phyloP scores from a whole-genome alignment of 352 stramenopile genomes.

The Paralagenidium karlingii region DNA sequence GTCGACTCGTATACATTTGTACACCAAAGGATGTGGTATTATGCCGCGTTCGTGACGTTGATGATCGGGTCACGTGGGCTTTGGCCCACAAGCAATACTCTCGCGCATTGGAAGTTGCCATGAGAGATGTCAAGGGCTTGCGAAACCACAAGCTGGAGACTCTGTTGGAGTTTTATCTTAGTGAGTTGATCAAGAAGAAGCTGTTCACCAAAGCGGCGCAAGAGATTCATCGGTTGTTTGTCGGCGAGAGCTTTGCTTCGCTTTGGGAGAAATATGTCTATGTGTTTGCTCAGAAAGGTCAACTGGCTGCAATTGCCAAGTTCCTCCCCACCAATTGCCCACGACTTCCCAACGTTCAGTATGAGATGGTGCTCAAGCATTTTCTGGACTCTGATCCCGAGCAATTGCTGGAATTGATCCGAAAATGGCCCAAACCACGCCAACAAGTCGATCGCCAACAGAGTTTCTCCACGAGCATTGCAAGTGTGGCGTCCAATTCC shows the following conservation, averaged over 20 bases:
- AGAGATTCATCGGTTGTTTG: constrained; percentile 60
- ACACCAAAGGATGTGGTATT: constrained; percentile 80
- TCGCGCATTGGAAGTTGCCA: constrained; percentile 42
- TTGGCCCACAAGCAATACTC: constrained; percentile 45
- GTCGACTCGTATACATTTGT: constrained; percentile 60
- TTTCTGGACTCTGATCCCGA: constrained; percentile 72
- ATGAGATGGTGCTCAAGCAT: constrained; percentile 80
- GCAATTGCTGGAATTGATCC: constrained; percentile 61
- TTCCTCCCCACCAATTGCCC: constrained; percentile 58
- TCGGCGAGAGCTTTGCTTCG: constrained; percentile 44
- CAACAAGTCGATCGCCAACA: constrained; percentile 13
- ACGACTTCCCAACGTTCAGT: constrained; percentile 51
- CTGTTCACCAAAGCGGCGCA: constrained; percentile 56
- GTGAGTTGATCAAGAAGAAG: constrained; percentile 61
- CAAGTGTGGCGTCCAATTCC: constrained; percentile 4
- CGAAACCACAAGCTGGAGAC: constrained; percentile 41
- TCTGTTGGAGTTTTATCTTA: constrained; percentile 60
- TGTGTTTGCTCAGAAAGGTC: constrained; percentile 64
- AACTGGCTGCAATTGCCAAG: constrained; percentile 53
- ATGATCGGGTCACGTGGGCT: constrained; percentile 67
- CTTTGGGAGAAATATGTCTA: constrained; percentile 84
- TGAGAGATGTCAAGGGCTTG: constrained; percentile 41
- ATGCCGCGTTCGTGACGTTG: constrained; percentile 58
- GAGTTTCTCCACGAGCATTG: constrained; percentile 4
- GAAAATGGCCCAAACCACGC: constrained; percentile 70